These are phyloP conservation scores for Elasticomyces elasticus DNA, from an alignment of 495 filamentous ascomycete genomes.

Conservation along the genomic window DNA sequence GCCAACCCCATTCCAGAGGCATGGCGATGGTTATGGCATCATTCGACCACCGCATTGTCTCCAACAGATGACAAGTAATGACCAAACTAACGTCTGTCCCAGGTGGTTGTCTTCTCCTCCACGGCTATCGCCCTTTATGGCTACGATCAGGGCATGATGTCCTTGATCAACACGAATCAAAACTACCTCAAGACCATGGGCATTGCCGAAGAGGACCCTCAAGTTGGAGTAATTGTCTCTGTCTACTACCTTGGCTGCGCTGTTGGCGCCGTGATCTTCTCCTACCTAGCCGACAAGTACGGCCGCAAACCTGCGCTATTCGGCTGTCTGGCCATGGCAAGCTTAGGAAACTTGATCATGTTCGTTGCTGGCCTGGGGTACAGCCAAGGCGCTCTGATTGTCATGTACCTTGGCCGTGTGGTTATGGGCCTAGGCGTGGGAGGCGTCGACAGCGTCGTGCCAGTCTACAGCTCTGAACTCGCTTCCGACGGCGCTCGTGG, in stretches of 20 bases:
- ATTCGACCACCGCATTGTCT: not conserved
- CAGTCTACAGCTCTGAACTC: slow-evolving; percentile 47
- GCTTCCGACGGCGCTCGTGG: slow-evolving; percentile 41
- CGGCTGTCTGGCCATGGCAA: slow-evolving; percentile 38
- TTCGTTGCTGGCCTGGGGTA: slow-evolving; percentile 42
- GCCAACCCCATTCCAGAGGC: not conserved
- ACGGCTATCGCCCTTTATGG: slow-evolving; percentile 53
- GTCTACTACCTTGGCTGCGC: slow-evolving; percentile 50
- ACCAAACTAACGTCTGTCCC: not conserved
- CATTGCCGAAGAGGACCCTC: slow-evolving; percentile 35
- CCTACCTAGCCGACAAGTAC: slow-evolving; percentile 37
- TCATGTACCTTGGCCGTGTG: slow-evolving; percentile 45
- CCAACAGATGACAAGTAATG: not conserved
- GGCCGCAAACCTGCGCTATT: slow-evolving; percentile 44
- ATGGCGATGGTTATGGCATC: no score
- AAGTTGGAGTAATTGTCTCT: slow-evolving; percentile 49
- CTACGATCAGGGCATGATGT: slow-evolving; percentile 45
- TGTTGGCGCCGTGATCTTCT: slow-evolving; percentile 42
- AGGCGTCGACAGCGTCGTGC: slow-evolving; percentile 48
- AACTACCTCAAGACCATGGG: slow-evolving; percentile 48
- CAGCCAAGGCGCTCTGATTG: slow-evolving; percentile 31
- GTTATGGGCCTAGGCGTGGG: slow-evolving; percentile 49
- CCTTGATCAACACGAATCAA: slow-evolving; percentile 47
- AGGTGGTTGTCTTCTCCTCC: slow-evolving; percentile 44
- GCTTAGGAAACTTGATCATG: slow-evolving; percentile 46